Percentiles rank a stretch among this genome's conserved stretches.
These are phyloP conservation scores for Ophiostoma piceae DNA, from an alignment of 2,329 filamentous ascomycete genomes.

Conservation along the genomic window DNA sequence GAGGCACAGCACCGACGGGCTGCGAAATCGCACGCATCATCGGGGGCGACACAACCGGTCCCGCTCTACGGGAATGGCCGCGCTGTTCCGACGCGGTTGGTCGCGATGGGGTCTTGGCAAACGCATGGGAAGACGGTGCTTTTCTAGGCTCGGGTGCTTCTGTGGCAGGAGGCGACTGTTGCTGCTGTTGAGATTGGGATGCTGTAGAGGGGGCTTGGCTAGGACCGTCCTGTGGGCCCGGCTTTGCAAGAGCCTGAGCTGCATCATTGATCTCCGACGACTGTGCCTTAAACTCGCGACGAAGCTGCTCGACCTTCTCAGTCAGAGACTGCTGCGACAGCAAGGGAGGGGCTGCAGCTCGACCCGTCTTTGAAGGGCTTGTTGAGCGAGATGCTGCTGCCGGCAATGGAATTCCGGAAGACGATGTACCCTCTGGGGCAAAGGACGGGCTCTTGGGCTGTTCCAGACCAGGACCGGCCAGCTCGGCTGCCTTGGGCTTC, in stretches of 20 bases:
- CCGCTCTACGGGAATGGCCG: constrained; percentile 40
- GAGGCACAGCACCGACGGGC: constrained; percentile 44
- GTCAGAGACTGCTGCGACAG: constrained; percentile 32
- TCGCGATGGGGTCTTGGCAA: neutral
- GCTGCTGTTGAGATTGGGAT: constrained; percentile 20
- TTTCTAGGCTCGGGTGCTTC: neutral
- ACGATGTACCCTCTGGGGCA: neutral
- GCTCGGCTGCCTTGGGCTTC: neutral
- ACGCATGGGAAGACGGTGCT: neutral
- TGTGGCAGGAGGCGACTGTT: neutral
- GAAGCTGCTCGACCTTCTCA: constrained; percentile 48
- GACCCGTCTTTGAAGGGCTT: constrained; percentile 15
- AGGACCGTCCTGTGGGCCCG: neutral
- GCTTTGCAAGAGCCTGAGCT: neutral
- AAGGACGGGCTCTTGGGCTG: constrained; percentile 3
- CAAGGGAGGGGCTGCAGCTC: constrained; percentile 4
- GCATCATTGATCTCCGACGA: constrained; percentile 32
- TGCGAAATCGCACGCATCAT: constrained; percentile 52
- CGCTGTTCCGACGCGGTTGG: constrained; percentile 24
- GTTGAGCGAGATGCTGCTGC: neutral
- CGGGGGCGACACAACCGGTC: constrained; percentile 46
- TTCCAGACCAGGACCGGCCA: neutral
- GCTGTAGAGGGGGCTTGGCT: neutral
- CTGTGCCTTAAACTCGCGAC: constrained; percentile 44
- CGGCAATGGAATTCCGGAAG: neutral